Conservation (phyloP, 768 basidiomycete species). For the Trametes punicea region DNA sequence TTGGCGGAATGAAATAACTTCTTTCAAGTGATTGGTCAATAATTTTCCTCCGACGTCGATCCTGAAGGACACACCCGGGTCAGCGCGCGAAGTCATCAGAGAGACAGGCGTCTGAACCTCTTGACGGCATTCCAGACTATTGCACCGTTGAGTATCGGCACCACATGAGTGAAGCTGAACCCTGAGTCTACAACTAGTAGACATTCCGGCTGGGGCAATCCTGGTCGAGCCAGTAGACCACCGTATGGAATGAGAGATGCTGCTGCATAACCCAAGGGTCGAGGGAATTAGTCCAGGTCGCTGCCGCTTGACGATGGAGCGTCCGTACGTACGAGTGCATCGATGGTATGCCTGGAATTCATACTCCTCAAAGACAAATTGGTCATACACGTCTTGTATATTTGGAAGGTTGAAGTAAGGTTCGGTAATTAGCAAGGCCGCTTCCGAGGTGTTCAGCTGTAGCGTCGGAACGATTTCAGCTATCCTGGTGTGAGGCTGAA, state of each 20-base stretch:
- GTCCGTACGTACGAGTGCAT: constrained; percentile 63
- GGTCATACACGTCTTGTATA: constrained; percentile 89
- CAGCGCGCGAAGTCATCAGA: neutral
- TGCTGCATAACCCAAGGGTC: constrained; percentile 41
- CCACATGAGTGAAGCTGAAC: constrained; percentile 91
- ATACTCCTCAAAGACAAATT: constrained; percentile 96
- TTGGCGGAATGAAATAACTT: constrained; percentile 90
- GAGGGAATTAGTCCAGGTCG: constrained; percentile 9
- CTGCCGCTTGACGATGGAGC: constrained; percentile 15
- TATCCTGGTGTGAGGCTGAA: neutral
- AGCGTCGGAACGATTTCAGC: neutral
- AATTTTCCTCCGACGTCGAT: constrained; percentile 96
- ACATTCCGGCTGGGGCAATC: constrained; percentile 66
- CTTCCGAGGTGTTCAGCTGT: constrained; percentile 70
- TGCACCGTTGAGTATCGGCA: constrained; percentile 74
- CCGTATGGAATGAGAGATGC: constrained; percentile 79
- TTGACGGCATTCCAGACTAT: constrained; percentile 81
- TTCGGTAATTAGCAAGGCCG: constrained; percentile 85
- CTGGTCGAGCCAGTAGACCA: constrained; percentile 53
- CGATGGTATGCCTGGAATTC: constrained; percentile 83
- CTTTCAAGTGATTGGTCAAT: constrained; percentile 92
- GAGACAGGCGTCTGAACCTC: constrained; percentile 50
- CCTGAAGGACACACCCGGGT: constrained; percentile 38
- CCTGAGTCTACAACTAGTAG: constrained; percentile 83
- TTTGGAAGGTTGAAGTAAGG: constrained; percentile 93